A percentile compares a stretch with the other conserved stretches of the same genome.
These are phyloP conservation scores for Rhododendron simsii DNA, from an alignment of 148 eudicot genomes.

Conservation along the genomic window DNA sequence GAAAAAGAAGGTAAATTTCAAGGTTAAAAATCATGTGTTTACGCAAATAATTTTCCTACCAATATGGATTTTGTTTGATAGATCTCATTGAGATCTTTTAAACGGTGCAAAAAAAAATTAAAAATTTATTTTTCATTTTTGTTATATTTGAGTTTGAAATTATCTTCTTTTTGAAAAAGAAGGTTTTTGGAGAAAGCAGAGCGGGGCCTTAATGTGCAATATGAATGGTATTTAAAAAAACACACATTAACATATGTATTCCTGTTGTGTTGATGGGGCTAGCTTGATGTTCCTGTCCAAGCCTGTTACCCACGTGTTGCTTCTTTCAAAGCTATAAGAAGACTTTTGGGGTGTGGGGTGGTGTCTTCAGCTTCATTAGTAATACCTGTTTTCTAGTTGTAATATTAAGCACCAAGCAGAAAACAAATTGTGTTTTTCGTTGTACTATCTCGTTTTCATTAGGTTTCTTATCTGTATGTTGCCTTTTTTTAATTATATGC, in stretches of 20 bases:
- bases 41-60: no score
- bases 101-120: no score
- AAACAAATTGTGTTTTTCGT: background rate
- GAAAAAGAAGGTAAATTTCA: no score
- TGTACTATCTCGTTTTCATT: background rate
- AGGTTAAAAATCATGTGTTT: no score
- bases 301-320: background rate
- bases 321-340: background rate
- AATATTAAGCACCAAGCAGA: background rate
- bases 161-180: no score
- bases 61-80: no score
- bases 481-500: background rate
- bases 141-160: no score
- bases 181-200: no score
- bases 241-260: background rate
- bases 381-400: background rate
- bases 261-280: background rate
- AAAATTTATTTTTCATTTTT: no score
- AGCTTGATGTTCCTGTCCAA: background rate
- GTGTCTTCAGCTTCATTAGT: background rate
- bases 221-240: background rate
- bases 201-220: background rate
- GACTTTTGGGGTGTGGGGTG: background rate
- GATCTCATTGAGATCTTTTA: no score
- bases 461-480: background rate